These are phyloP conservation scores for Cymbidium sinense DNA, from an alignment of 106 monocot species.

Conservation along the genomic window DNA sequence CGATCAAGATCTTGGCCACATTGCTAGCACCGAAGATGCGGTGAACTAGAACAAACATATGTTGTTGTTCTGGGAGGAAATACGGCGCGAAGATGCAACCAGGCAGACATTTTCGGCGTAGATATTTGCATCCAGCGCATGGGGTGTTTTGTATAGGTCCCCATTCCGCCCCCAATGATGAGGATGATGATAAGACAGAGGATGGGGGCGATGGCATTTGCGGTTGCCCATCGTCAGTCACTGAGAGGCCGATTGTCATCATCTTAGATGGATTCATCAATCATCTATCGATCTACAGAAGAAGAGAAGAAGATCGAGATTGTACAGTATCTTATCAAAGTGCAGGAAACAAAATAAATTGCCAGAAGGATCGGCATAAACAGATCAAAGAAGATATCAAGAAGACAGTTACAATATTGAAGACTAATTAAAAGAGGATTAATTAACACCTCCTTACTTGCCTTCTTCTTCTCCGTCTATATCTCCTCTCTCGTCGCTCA, in stretches of 20 bases:
- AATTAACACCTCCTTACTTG: no score
- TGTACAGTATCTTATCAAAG: no score
- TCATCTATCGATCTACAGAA: no score
- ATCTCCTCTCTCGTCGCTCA: no score
- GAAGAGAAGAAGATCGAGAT: no score
- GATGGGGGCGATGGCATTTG: not conserved
- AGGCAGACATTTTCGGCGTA: conserved; percentile 82
- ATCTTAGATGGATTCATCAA: no score
- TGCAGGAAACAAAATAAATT: not conserved
- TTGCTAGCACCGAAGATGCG: conserved; percentile 82
- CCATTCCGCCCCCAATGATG: conserved; percentile 2
- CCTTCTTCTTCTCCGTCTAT: no score
- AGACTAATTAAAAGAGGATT: no score
- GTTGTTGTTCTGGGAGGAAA: conserved; percentile 83
- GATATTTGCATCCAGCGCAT: conserved; percentile 88
- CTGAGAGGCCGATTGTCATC: no score
- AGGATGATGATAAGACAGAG: not conserved
- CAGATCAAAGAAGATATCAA: no score
- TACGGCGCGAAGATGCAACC: conserved; percentile 91
- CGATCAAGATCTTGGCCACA: conserved; percentile 73
- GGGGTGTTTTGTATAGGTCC: conserved; percentile 24
- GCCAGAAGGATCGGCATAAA: no score
- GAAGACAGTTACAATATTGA: no score
- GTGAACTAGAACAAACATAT: conserved; percentile 80
- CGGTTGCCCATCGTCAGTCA: not conserved